These are phyloP conservation scores for Boletus sensibilis DNA, from an alignment of 768 basidiomycete genomes.

Conservation along the genomic window DNA sequence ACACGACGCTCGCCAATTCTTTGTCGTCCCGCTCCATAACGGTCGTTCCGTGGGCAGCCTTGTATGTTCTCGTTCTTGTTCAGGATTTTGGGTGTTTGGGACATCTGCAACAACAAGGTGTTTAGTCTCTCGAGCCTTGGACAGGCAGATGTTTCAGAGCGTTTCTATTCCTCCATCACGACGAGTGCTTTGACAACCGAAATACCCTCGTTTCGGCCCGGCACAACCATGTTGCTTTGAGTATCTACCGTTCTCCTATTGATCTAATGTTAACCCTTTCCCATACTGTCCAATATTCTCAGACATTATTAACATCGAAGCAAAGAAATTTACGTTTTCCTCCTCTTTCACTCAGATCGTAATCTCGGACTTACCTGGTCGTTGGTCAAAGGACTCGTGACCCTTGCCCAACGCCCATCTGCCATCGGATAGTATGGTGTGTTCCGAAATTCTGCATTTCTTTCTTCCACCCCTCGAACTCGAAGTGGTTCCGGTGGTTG, in stretches of 20 bases:
- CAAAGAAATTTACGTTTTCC: background rate
- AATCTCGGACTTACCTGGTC: background rate
- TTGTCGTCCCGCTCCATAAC: background rate
- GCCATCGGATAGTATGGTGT: background rate
- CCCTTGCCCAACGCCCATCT: background rate
- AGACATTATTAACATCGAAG: background rate
- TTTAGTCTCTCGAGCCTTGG: background rate
- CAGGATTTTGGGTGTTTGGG: background rate
- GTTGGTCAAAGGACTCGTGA: background rate
- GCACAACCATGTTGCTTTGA: background rate
- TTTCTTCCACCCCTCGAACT: background rate
- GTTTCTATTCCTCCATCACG: constrained; percentile 4
- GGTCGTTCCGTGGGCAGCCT: background rate
- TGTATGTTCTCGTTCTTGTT: background rate
- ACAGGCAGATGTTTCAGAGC: background rate
- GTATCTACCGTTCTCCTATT: background rate
- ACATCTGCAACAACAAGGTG: background rate
- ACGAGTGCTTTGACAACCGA: constrained; percentile 21
- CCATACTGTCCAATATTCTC: background rate
- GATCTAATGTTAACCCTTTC: background rate
- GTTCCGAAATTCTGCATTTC: background rate
- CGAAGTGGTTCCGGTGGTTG: background rate
- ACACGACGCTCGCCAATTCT: background rate
- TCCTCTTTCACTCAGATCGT: background rate
- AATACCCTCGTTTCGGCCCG: background rate